Base-by-base conservation (phyloP, 768 basidiomycete species). In the Amanita pseudoporphyria region DNA sequence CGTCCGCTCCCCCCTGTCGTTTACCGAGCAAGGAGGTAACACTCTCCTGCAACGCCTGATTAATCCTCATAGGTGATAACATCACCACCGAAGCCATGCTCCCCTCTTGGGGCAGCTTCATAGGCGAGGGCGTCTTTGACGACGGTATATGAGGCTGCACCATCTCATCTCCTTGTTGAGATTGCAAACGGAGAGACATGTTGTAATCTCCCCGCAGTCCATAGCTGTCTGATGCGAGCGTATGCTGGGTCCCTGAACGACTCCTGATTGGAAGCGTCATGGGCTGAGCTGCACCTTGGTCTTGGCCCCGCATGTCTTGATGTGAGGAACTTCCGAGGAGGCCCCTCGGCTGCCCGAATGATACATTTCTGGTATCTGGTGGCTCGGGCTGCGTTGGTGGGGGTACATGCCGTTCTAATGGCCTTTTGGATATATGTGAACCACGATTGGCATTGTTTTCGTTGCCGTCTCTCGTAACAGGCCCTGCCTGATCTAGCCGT, bases 21-120 rank as follows among this genome's bases (percentile, higher is more conserved):
- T 90, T 89, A 7, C 85, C 86, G 13, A 89, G 67, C 49, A 87
- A 62, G 18, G 77, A 75, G 5, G 79, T 77, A 43, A 88, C 77
- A 52, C 78, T 83, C 54, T 86, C 81, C 53, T 84, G 77, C 18
- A 87, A 66, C 14, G 76, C 82, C 56, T 69, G 75, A 43, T 73
- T 70, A 42, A 68, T 65, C 41, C 72, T 69, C 26, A 78, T 69
- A 21, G 41, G 42, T 46, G 72, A 71, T 21, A 70, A 64, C 36
- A 69, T 74, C 0, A 74, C 73, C 10, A 64, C 52, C 10, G 67
- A 68, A 22, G 57, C 51, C 37, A 60, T 48, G 47, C 56, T 59
- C 40, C 53, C 57, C n/a, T 50, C 46, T 3, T 51, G 53, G 19
- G 58, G 63, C 5, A 71, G 60, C 54, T 77, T 79, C 67, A 82